Conservation (phyloP, 2,329 filamentous ascomycete species). For the Metarhizium album region DNA sequence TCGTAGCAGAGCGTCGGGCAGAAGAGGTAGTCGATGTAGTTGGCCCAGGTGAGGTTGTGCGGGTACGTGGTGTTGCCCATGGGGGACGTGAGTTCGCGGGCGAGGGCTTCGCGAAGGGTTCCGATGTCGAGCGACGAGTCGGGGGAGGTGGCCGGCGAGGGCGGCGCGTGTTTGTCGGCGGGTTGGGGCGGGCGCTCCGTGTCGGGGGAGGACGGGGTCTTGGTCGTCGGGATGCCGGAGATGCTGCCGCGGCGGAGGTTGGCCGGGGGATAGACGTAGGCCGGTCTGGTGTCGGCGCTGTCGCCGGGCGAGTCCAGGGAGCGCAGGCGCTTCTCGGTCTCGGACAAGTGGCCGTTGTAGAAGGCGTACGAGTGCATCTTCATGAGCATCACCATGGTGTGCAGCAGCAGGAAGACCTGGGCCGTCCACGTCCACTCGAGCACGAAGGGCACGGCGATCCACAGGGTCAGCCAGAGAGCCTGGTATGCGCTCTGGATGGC, state of each 20-base stretch:
- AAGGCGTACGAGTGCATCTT: slow-evolving; percentile 99
- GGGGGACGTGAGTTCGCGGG: slow-evolving; percentile 82
- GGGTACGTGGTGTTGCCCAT: slow-evolving; percentile 86
- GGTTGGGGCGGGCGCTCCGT: slow-evolving; percentile 10
- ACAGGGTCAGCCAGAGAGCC: slow-evolving; percentile 64
- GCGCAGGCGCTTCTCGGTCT: slow-evolving; percentile 70
- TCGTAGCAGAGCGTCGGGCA: slow-evolving; percentile 97
- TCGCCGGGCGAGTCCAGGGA: slow-evolving; percentile 67
- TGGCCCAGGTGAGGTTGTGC: slow-evolving; percentile 69
- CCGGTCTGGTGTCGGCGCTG: slow-evolving; percentile 48
- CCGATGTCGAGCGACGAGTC: slow-evolving; percentile 50
- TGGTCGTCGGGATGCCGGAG: slow-evolving; percentile 18
- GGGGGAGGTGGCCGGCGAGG: background rate
- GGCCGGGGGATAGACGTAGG: slow-evolving; percentile 63
- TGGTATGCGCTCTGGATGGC: slow-evolving; percentile 77
- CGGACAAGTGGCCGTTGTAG: slow-evolving; percentile 91
- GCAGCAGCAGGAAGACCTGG: slow-evolving; percentile 87
- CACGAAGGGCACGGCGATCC: slow-evolving; percentile 76
- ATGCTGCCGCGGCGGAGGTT: slow-evolving; percentile 37
- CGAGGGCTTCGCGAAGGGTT: slow-evolving; percentile 73
- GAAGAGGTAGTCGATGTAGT: slow-evolving; percentile 78
- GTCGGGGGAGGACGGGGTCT: background rate
- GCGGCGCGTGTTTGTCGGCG: background rate
- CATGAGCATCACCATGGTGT: slow-evolving; percentile 88
- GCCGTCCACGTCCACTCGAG: slow-evolving; percentile 94